Percentiles rank a stretch among this genome's conserved stretches.
phyloP scores from a whole-genome alignment of 495 filamentous ascomycete species.

The Penicillium taxi region DNA sequence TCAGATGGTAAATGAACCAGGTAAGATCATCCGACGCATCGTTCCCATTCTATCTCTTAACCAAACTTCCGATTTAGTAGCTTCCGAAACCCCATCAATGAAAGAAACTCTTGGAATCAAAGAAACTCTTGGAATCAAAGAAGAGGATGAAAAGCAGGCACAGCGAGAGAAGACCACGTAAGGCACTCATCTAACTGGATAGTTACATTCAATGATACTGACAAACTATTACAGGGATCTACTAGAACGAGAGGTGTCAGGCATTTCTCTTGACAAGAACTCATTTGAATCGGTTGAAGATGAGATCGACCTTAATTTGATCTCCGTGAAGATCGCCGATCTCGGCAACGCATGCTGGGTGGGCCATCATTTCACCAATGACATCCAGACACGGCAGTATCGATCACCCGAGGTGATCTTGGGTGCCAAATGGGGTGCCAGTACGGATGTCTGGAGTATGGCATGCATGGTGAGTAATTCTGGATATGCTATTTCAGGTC shows the following conservation, averaged over 20 bases:
- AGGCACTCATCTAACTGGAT: slow-evolving; percentile 24
- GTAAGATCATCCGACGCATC: slow-evolving; percentile 37
- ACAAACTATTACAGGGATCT: slow-evolving; percentile 57
- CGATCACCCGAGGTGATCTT: slow-evolving; percentile 95
- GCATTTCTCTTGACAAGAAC: slow-evolving; percentile 84
- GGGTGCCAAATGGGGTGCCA: slow-evolving; percentile 95
- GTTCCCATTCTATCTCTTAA: no score
- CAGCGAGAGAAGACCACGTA: slow-evolving; percentile 93
- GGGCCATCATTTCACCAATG: slow-evolving; percentile 97
- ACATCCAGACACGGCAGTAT: slow-evolving; percentile 98
- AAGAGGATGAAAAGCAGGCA: slow-evolving; percentile 63
- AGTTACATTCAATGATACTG: not conserved
- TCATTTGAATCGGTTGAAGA: slow-evolving; percentile 35
- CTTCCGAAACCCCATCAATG: slow-evolving; percentile 45
- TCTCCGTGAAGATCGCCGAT: slow-evolving; percentile 98
- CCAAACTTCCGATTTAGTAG: not conserved
- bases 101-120: slow-evolving; percentile 54
- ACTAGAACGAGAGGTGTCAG: slow-evolving; percentile 83
- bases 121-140: slow-evolving; percentile 50
- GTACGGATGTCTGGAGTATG: slow-evolving; percentile 99
- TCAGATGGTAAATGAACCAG: slow-evolving; percentile 67
- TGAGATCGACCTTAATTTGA: slow-evolving; percentile 58
- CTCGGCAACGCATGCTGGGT: slow-evolving; percentile 99
- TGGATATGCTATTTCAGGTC: not conserved
- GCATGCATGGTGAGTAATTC: slow-evolving; percentile 75